Evolutionary conservation across 1,284 basidiomycete species (phyloP).

Genomic region (Ganoderma leucocontextum): DNA sequence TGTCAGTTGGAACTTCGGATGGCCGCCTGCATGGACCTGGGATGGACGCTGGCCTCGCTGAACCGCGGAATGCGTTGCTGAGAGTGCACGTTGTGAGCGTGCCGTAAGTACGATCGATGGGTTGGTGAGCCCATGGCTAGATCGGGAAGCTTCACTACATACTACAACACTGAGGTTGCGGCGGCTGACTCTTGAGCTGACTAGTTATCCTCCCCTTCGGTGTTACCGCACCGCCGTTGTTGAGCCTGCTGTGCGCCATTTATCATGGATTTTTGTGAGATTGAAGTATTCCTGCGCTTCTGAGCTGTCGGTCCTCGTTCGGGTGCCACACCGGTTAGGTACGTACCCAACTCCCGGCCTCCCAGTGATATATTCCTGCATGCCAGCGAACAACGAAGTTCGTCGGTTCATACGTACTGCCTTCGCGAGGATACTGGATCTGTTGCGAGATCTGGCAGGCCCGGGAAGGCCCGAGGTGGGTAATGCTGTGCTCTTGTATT

Average conservation of each 20-base stretch:
- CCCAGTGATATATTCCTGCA: neutral
- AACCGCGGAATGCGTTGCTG: neutral
- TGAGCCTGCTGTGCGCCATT: neutral
- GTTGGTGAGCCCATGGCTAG: neutral
- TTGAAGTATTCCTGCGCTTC: neutral
- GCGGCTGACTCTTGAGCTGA: neutral
- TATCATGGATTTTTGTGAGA: neutral
- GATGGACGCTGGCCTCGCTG: neutral
- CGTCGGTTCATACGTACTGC: neutral
- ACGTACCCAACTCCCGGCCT: neutral
- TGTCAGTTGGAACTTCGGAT: neutral
- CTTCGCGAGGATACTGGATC: neutral
- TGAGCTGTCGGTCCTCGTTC: neutral
- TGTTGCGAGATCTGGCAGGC: neutral
- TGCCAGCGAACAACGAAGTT: neutral
- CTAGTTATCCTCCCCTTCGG: neutral
- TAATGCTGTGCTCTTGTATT: slow-evolving; percentile 4
- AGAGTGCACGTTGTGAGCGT: neutral
- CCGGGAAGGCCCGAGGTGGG: neutral
- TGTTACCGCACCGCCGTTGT: neutral
- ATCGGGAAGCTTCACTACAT: neutral
- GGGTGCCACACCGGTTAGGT: neutral
- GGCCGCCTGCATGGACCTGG: neutral
- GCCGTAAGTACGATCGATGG: neutral
- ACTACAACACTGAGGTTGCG: neutral